Base-by-base conservation (phyloP, 192 early-diverging fungal species). In the Linnemannia zychae region DNA sequence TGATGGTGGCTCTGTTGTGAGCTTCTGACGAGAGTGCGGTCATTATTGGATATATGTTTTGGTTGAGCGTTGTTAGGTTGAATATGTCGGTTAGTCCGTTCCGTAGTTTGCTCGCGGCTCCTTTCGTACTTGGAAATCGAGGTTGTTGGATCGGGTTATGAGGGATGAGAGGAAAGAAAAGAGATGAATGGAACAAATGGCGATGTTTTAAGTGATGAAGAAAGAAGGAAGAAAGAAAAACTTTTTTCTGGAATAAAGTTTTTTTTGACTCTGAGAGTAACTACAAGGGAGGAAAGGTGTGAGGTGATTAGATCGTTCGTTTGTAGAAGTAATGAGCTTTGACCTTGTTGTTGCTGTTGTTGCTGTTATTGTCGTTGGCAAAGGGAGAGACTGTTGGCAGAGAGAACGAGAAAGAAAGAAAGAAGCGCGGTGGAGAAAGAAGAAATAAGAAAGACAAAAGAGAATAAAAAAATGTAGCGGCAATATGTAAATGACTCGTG, bases 21-120 rank as follows among this genome's bases (percentile, higher is more conserved):
- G 53, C 12, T 57, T 78, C 48, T 67, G 75, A 50, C 28, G 75
- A 69, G 36, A 77, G n/a, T n/a, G 48, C 67, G 36, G 66, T 36
- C 75, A 77, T 77, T 34, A 2, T 63, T 28, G 17, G 31, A 34
- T 46, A 71, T 46, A 71, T 73, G 60, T 28, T 20, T 20, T 13
- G 57, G 31, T 36, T 65, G 22, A 17, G 17, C 3, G 5, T 60
- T 28, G n/a, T 11, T 75, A 20, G 12, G 52, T 44, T 44, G 40
- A 44, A 44, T 44, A 44, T 6, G 40, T 44, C 3, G 38, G 24
- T 53, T 18, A 11, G 40, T 1, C 12, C 34, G 46, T 50, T n/a
- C n/a, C n/a, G n/a, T n/a, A n/a, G 17, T 7, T 24, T 6, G 33
- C 40, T 9, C 9, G n/a, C 7, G 73, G 28, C 60, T 34, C 7